These are phyloP conservation scores for Bruguiera hainesii DNA, from an alignment of 441 rosid species.

Conservation along the genomic window DNA sequence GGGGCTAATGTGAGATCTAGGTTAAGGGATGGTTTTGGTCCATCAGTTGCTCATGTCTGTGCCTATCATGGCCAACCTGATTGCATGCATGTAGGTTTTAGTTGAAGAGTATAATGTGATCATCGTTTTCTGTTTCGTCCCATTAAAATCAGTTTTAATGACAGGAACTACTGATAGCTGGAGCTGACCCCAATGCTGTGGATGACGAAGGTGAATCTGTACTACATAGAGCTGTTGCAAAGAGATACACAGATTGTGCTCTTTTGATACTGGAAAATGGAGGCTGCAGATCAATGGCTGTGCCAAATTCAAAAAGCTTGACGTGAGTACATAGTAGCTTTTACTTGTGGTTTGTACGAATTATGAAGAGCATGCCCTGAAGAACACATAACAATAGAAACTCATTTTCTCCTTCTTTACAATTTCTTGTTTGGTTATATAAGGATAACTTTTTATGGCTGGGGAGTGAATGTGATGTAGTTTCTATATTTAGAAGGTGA, in stretches of 20 bases:
- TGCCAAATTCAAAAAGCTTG: conserved; percentile 67
- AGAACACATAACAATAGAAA: neutral
- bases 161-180: conserved; percentile 93
- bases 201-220: conserved; percentile 99
- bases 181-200: conserved; percentile 99
- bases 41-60: conserved; percentile 98
- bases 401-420: neutral
- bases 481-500: neutral
- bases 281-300: conserved; percentile 85
- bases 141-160: conserved; percentile 23
- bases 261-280: conserved; percentile 89
- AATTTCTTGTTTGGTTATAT: too few relatives aligned
- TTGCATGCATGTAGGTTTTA: conserved; percentile 88
- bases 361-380: neutral
- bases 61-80: conserved; percentile 99
- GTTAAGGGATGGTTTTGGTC: conserved; percentile 93
- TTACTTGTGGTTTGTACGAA: neutral
- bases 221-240: conserved; percentile 85
- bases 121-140: conserved; percentile 9
- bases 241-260: conserved; percentile 94
- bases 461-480: too few relatives aligned
- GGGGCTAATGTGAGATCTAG: conserved; percentile 86
- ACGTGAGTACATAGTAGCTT: conserved; percentile 57
- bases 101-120: conserved; percentile 16
- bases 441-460: too few relatives aligned